Conservation (phyloP, 148 eudicot genomes). For the Simmondsia chinensis region DNA sequence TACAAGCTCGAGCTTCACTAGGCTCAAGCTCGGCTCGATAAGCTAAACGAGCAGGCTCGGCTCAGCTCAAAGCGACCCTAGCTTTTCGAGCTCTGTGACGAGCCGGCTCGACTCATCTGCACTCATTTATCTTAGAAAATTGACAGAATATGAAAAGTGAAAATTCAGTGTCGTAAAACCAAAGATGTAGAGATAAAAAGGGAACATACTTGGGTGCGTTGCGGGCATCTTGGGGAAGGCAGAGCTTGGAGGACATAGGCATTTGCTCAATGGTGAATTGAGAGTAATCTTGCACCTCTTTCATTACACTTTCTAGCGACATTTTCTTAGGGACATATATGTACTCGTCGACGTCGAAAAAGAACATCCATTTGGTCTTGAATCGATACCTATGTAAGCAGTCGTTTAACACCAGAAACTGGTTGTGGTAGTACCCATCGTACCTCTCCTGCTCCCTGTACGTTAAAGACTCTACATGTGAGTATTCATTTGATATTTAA, state of each 20-base stretch:
- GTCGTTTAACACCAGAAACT: slow-evolving; percentile 62
- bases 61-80: too few relatives aligned
- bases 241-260: slow-evolving; percentile 54
- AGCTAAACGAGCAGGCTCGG: too few relatives aligned
- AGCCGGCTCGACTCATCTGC: too few relatives aligned
- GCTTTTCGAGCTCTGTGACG: too few relatives aligned
- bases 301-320: slow-evolving; percentile 28
- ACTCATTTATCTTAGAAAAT: too few relatives aligned
- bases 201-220: slow-evolving; percentile 29
- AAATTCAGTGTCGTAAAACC: too few relatives aligned
- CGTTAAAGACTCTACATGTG: too few relatives aligned
- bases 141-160: too few relatives aligned
- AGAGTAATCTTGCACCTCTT: slow-evolving; percentile 34
- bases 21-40: too few relatives aligned
- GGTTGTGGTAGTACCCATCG: slow-evolving; percentile 80
- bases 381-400: slow-evolving; percentile 62
- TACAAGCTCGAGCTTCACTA: too few relatives aligned
- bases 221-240: slow-evolving; percentile 39
- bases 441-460: slow-evolving; percentile 63
- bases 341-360: slow-evolving; percentile 70
- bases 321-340: slow-evolving; percentile 28
- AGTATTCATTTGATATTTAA: too few relatives aligned
- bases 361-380: slow-evolving; percentile 62
- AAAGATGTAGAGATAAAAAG: neutral
- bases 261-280: slow-evolving; percentile 58